Evolutionary conservation across 441 rosid species (phyloP).

Genomic region (Metrosideros polymorpha): DNA sequence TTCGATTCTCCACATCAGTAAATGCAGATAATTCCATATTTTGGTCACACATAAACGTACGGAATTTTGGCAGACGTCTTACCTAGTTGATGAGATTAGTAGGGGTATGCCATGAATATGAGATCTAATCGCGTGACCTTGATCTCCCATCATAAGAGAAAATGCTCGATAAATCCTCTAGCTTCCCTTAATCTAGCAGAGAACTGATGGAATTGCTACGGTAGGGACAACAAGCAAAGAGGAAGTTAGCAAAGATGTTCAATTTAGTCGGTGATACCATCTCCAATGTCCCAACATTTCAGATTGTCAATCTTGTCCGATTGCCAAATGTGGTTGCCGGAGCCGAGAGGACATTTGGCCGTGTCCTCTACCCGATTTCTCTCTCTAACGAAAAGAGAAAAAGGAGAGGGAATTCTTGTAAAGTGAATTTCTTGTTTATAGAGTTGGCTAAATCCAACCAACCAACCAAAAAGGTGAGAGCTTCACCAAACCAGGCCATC

Average conservation of each 20-base stretch:
- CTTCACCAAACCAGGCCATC: background rate
- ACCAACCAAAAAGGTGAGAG: background rate
- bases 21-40: background rate
- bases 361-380: accelerated
- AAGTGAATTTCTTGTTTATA: background rate
- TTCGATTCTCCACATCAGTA: background rate
- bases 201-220: background rate
- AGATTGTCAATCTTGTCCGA: accelerated
- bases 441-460: background rate
- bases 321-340: background rate
- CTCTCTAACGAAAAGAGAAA: background rate
- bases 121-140: accelerated
- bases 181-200: background rate
- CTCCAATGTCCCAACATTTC: accelerated
- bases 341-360: background rate
- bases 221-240: background rate
- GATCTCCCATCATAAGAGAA: accelerated
- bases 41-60: accelerated
- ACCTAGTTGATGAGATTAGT: background rate
- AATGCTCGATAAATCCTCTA: background rate
- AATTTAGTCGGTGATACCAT: background rate
- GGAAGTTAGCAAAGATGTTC: background rate
- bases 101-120: background rate
- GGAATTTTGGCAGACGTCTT: accelerated
- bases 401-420: background rate